Evolutionary conservation across 371 early-diverging fungal species (phyloP).

Genomic region (Coemansia sp.): DNA sequence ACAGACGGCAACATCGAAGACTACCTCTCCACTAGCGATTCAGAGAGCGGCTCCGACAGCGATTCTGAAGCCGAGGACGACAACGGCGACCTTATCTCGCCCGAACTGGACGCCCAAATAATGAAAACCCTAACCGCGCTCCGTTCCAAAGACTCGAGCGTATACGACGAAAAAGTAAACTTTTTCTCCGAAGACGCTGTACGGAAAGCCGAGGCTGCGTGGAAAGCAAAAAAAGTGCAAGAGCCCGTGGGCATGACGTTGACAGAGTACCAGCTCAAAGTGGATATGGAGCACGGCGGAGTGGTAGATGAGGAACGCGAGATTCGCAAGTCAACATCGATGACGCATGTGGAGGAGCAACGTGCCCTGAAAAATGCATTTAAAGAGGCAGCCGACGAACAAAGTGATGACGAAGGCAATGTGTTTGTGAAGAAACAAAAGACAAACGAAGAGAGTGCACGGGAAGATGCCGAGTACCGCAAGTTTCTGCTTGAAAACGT

Average conservation of each 20-base stretch:
- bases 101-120: conserved; percentile 88
- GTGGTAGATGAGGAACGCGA: conserved; percentile 60
- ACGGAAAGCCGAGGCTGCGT: conserved; percentile 59
- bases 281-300: conserved; percentile 71
- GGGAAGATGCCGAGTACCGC: conserved; percentile 83
- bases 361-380: conserved; percentile 72
- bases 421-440: conserved; percentile 74
- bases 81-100: conserved; percentile 77
- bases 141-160: conserved; percentile 69
- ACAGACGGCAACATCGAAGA: conserved; percentile 35
- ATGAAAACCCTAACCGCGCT: conserved; percentile 85
- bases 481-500: conserved; percentile 79
- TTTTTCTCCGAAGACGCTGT: conserved; percentile 73
- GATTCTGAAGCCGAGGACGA: conserved; percentile 78
- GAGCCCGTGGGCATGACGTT: conserved; percentile 58
- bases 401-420: conserved; percentile 55
- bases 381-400: conserved; percentile 59
- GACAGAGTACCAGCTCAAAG: conserved; percentile 76
- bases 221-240: conserved; percentile 62
- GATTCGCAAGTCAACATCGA: conserved; percentile 36
- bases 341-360: conserved; percentile 84
- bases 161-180: conserved; percentile 71
- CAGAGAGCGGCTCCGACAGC: background rate
- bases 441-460: conserved; percentile 66
- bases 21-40: conserved; percentile 20